Base-by-base conservation (phyloP, 768 basidiomycete species). In the Filobasidium floriforme region DNA sequence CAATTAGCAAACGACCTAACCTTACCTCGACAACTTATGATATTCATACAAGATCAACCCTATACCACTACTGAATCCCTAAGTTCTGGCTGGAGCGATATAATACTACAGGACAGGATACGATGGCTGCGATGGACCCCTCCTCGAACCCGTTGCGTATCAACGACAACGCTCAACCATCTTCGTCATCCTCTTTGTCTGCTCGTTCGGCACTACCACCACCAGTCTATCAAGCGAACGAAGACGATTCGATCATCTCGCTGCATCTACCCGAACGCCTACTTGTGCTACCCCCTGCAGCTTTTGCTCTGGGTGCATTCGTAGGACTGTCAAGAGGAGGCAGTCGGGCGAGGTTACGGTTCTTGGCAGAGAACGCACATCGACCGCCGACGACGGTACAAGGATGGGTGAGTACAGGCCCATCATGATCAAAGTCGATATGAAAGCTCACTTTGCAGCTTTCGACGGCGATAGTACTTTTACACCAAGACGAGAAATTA, bases 401-500 rank as follows among this genome's bases (percentile, higher is more conserved):
- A 57, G 77, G 77, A 67, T 76, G 74, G 75, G 77, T 78, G 32
- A 68, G 75, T 72, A 19, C 19, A 1, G 1, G n/a, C 41, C n/a
- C 9, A 28, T 7, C 14, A 60, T 32, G 2, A 9, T 26, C 26
- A 18, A 22, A 6, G 7, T 5, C 6, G 5, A 15, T 24, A 59
- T 5, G 5, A 3, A 6, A 7, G 26, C 29, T 18, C 22, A 19
- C 29, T 26, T n/a, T 59, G 26, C 18, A 6, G 14, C 24, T 5
- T 37, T 55, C 29, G 62, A 24, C 7, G 28, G 15, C 37, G 24
- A 7, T 46, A 77, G 77, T 78, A 78, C 69, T 78, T 76, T 54
- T 78, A 78, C 69, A 75, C 75, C 49, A 76, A 76, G 67, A 76
- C 77, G 0, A 64, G 77, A 40, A 78, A 78, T 44, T 78, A 78